Base-by-base conservation (phyloP, 805 yeast species). In the Wickerhamomyces tratensis region DNA sequence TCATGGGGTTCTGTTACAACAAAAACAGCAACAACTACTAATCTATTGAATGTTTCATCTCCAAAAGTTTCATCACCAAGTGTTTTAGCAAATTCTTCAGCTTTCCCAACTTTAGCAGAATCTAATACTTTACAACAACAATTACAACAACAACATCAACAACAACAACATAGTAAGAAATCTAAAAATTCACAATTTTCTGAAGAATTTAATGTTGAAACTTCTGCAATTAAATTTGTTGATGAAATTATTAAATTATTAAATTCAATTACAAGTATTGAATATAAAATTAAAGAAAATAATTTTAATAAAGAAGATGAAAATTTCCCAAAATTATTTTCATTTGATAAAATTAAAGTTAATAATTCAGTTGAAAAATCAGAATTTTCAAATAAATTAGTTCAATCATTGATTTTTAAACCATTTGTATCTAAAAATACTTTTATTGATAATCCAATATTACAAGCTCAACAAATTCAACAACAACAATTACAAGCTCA, bases 51-150 rank as follows among this genome's bases (percentile, higher is more conserved):
- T 33, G 25, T 7, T 10, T 27, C 52, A 39, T 44, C 47, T 34
- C 48, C 56, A 39, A 41, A 52, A 25, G 20, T 20, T 20, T 65
- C 72, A 4, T 72, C 75, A 7, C 53, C 70, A 5, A 62, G 63
- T 7, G 62, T 65, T 25, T 56, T 72, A 48, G 66, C 77, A 5
- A 68, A 72, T 51, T 56, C 72, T 13, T 68, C 76, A 5, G 75
- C 82, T 3, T 77, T 79, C 67, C 82, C 84, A 39, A 69, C 83
- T 1, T 63, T 77, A 46, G 78, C 79, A 7, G 73, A 68, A 52
- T 53, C 62, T 39, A 61, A 60, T 39, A 51, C 54, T 45, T 44
- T 60, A 46, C 65, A 64, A 49, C 60, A 56, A 46, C 42, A 52
- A 50, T 51, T 63, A 54, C 60, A 63, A 48, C 50, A 46, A 40